Evolutionary conservation across 2,329 filamentous ascomycete genomes (phyloP).

Genomic region (Trichoderma atrobrunneum): DNA sequence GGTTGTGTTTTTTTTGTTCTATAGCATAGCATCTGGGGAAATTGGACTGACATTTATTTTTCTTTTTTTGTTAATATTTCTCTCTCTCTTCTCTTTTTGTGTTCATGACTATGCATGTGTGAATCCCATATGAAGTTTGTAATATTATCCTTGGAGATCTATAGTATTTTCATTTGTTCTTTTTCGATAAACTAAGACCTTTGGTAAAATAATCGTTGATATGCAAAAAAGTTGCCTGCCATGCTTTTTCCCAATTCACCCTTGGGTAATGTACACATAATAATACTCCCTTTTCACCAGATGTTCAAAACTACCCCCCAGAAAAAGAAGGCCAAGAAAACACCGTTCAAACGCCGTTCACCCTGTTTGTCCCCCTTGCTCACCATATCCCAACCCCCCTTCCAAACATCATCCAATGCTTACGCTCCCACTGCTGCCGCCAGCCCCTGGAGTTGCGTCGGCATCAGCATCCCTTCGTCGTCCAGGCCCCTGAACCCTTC

Average conservation of each 20-base stretch:
- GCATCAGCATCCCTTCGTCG: constrained; percentile 44
- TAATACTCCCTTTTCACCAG: background rate
- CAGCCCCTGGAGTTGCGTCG: constrained; percentile 21
- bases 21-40: constrained; percentile 18
- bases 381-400: background rate
- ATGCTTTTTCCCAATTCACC: background rate
- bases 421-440: background rate
- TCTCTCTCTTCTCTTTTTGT: background rate
- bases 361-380: background rate
- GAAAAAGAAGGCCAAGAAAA: background rate
- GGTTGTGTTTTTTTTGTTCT: constrained; percentile 2
- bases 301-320: background rate
- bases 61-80: background rate
- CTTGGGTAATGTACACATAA: background rate
- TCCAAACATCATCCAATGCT: background rate
- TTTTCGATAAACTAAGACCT: background rate
- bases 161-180: background rate
- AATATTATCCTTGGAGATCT: background rate
- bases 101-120: background rate
- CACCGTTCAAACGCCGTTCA: background rate
- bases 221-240: background rate
- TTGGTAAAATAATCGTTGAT: background rate
- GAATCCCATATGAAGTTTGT: background rate
- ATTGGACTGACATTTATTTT: constrained; percentile 1
- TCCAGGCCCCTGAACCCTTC: constrained; percentile 80